Conservation (phyloP, 2,329 filamentous ascomycete genomes). For the Aspergillus spinulosporus region DNA sequence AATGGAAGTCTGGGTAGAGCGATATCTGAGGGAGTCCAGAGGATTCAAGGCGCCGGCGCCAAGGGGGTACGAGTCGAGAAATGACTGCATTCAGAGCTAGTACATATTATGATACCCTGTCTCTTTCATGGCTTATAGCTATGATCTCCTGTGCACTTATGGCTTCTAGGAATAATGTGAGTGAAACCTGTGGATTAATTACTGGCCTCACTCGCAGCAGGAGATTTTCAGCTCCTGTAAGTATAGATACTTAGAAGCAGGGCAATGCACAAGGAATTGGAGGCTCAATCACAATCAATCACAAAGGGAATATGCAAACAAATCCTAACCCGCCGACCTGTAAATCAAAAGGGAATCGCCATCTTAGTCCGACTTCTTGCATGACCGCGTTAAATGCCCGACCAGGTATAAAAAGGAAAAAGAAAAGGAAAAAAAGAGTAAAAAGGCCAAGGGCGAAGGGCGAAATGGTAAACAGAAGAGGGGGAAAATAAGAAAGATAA, state of each 20-base stretch:
- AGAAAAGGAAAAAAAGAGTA: conserved; percentile 24
- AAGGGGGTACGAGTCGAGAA: background rate
- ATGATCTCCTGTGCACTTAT: background rate
- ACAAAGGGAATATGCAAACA: conserved; percentile 28
- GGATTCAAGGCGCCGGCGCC: conserved; percentile 37
- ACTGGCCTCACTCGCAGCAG: conserved; percentile 9
- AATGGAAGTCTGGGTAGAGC: conserved; percentile 43
- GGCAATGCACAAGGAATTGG: conserved; percentile 15
- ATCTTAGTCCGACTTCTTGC: conserved; percentile 41
- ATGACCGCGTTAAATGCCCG: conserved; percentile 42
- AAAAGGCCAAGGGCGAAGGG: conserved; percentile 21
- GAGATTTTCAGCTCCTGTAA: conserved; percentile 31
- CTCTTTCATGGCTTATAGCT: too few species aligned
- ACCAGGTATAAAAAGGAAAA: conserved; percentile 20
- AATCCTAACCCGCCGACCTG: conserved; percentile 35
- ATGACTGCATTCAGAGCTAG: background rate
- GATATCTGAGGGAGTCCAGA: conserved; percentile 36
- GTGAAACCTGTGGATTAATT: conserved; percentile 8
- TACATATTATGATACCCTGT: conserved; percentile 3
- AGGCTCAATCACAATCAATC: conserved; percentile 21
- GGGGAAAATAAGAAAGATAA: conserved; percentile 8
- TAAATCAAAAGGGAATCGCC: conserved; percentile 43
- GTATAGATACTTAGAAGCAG: conserved; percentile 8
- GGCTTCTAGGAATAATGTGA: background rate
- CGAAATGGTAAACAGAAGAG: conserved; percentile 22